phyloP scores from a whole-genome alignment of 208 protist species.

The Trypanosoma grayi region DNA sequence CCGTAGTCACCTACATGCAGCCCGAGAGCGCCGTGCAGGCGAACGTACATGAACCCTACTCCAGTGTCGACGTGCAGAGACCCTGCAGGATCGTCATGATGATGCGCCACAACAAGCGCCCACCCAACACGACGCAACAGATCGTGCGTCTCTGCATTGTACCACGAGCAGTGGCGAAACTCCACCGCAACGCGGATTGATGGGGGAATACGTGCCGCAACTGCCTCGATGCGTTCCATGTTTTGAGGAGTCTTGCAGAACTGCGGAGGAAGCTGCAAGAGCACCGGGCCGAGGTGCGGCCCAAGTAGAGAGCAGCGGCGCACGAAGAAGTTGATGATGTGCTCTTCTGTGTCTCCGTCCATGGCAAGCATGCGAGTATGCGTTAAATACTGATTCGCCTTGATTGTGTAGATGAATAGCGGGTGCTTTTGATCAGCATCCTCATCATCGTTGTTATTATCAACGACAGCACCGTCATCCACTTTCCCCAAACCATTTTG shows the following conservation, averaged over 20 bases:
- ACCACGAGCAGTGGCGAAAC: slow-evolving; percentile 70
- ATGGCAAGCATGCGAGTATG: slow-evolving; percentile 58
- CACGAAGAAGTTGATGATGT: slow-evolving; percentile 52
- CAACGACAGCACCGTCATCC: no score
- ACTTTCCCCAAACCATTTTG: neutral
- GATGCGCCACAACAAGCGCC: slow-evolving; percentile 65
- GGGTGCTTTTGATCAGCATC: neutral
- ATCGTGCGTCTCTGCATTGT: slow-evolving; percentile 40
- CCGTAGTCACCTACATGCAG: slow-evolving; percentile 68
- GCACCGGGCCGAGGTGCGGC: slow-evolving; percentile 53
- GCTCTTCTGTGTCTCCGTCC: slow-evolving; percentile 39
- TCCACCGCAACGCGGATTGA: slow-evolving; percentile 67
- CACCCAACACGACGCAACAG: slow-evolving; percentile 53
- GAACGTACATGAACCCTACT: slow-evolving; percentile 68
- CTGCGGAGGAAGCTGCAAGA: slow-evolving; percentile 69
- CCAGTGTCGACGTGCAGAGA: slow-evolving; percentile 52
- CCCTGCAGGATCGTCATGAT: slow-evolving; percentile 50
- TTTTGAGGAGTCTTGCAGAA: slow-evolving; percentile 42
- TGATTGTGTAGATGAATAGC: slow-evolving; percentile 67
- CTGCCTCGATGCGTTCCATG: slow-evolving; percentile 34
- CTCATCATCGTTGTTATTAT: no score
- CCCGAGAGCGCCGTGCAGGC: slow-evolving; percentile 58
- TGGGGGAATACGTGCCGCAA: slow-evolving; percentile 39
- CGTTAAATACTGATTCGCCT: slow-evolving; percentile 76
- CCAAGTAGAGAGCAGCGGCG: slow-evolving; percentile 39